phyloP scores from a whole-genome alignment of 352 stramenopile genomes.

The Blastocystis sp. region DNA sequence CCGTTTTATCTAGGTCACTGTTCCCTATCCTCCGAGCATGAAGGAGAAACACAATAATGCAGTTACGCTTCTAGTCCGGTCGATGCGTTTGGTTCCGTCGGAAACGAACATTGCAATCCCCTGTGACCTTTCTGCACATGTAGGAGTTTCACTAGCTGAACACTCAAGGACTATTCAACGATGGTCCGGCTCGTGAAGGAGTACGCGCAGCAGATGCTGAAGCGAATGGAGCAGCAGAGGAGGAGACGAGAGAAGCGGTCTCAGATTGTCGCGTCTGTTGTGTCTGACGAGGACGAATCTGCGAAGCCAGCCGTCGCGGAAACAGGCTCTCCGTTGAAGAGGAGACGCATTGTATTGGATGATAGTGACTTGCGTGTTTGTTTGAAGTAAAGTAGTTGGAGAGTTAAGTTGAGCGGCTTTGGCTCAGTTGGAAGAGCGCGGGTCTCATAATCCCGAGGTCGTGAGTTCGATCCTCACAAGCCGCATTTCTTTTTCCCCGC shows the following conservation, averaged over 20 bases:
- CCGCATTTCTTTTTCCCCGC: constrained; percentile 56
- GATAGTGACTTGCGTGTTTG: constrained; percentile 23
- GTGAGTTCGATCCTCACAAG: constrained; percentile 64
- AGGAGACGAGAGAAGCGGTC: neutral
- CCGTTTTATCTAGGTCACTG: neutral
- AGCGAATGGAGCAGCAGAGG: neutral
- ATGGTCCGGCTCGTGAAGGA: neutral
- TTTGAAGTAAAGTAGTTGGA: neutral
- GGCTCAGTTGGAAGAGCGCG: constrained; percentile 65
- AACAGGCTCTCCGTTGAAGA: neutral
- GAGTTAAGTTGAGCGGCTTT: constrained; percentile 57
- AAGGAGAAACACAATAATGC: neutral
- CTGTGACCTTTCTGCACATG: neutral
- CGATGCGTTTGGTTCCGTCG: neutral
- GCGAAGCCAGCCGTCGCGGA: no score
- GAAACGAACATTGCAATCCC: neutral
- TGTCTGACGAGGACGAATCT: no score
- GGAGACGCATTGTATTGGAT: neutral
- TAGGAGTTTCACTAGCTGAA: neutral
- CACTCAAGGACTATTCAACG: neutral
- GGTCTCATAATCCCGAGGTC: constrained; percentile 65
- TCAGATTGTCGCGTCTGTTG: no score
- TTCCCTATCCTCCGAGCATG: neutral
- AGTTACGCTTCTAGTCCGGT: neutral
- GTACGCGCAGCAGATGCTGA: neutral